Percentiles rank a stretch among this genome's conserved stretches.
phyloP scores from a whole-genome alignment of 495 filamentous ascomycete species.

The Penicillium verhagenii region DNA sequence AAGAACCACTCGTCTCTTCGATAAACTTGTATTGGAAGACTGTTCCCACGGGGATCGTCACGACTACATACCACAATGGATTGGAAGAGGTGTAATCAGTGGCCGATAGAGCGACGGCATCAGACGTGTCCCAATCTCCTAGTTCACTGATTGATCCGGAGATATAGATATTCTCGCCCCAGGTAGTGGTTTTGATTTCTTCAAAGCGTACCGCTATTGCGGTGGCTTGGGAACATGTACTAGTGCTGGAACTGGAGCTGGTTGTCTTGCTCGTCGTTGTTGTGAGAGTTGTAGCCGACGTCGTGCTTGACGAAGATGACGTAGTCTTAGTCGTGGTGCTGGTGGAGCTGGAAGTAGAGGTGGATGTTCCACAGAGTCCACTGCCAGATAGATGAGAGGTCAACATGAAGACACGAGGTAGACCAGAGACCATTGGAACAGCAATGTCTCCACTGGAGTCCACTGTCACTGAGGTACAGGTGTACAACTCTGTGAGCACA shows the following conservation, averaged over 20 bases:
- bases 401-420: constrained; percentile 23
- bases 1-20: constrained; percentile 48
- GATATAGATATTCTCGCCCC: constrained; percentile 60
- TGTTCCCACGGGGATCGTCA: constrained; percentile 51
- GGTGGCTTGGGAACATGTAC: constrained; percentile 43
- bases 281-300: constrained; percentile 30
- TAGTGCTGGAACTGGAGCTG: constrained; percentile 24
- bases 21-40: constrained; percentile 70
- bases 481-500: constrained; percentile 24
- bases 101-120: constrained; percentile 52
- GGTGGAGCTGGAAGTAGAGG: constrained; percentile 17
- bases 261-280: constrained; percentile 15
- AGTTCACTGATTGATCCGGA: constrained; percentile 54
- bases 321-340: constrained; percentile 18
- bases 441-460: constrained; percentile 26
- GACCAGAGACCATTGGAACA: constrained; percentile 27
- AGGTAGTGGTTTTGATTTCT: constrained; percentile 50
- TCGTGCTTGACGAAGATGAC: constrained; percentile 21
- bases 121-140: constrained; percentile 54
- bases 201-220: constrained; percentile 61
- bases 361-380: constrained; percentile 15
- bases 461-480: constrained; percentile 26
- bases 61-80: constrained; percentile 56
- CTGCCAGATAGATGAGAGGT: constrained; percentile 16
- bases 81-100: constrained; percentile 52